phyloP scores from a whole-genome alignment of 2,329 filamentous ascomycete species.

The Ascochyta koolunga region DNA sequence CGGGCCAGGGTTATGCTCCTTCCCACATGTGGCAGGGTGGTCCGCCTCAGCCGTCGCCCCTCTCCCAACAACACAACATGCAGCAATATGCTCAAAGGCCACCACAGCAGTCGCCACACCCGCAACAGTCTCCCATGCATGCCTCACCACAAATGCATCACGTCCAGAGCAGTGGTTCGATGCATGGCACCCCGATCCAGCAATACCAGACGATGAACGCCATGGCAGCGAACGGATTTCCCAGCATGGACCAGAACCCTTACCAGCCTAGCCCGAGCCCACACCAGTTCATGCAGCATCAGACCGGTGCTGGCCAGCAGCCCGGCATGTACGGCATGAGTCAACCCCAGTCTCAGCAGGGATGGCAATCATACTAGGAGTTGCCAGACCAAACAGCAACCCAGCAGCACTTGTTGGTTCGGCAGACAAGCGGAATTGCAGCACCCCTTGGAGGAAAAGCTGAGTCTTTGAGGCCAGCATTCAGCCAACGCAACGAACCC shows the following conservation, averaged over 20 bases:
- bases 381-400: not conserved
- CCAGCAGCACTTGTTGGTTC: not conserved
- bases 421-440: not conserved
- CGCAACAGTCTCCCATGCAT: constrained; percentile 57
- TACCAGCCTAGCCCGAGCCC: constrained; percentile 58
- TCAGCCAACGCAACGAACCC: not conserved
- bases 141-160: constrained; percentile 57
- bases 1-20: constrained; percentile 54
- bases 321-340: constrained; percentile 61
- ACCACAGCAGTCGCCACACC: constrained; percentile 51
- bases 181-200: constrained; percentile 52
- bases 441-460: not conserved
- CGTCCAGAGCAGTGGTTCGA: constrained; percentile 49
- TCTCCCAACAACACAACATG: constrained; percentile 55
- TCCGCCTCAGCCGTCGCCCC: constrained; percentile 56
- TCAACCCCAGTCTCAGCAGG: constrained; percentile 51
- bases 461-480: not conserved
- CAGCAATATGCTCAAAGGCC: constrained; percentile 53
- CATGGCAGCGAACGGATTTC: constrained; percentile 52
- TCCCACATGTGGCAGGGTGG: constrained; percentile 57
- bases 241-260: constrained; percentile 55
- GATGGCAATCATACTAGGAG: constrained; percentile 47
- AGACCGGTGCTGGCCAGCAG: constrained; percentile 52
- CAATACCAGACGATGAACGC: constrained; percentile 55
- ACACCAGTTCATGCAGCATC: constrained; percentile 54